Conservation (phyloP, 139 green algal species). For the Tetraselmis striata region DNA sequence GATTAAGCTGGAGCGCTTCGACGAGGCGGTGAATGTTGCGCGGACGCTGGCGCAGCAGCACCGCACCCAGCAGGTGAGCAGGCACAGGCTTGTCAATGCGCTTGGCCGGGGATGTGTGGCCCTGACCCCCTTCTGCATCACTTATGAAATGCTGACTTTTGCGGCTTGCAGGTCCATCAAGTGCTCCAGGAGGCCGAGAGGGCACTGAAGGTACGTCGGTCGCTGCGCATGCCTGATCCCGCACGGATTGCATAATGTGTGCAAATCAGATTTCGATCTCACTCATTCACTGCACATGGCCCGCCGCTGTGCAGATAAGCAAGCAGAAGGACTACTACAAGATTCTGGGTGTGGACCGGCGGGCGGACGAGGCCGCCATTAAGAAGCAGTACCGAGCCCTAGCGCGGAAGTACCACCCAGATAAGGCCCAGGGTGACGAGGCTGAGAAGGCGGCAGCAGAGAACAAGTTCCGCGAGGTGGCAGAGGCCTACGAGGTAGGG, state of each 20-base stretch:
- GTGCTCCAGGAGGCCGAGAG: background rate
- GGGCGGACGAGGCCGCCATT: conserved; percentile 1
- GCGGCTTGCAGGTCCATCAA: background rate
- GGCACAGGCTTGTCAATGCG: too few species aligned
- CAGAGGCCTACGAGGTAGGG: background rate
- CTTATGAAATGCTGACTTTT: too few species aligned
- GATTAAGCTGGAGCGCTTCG: background rate
- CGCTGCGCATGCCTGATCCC: too few species aligned
- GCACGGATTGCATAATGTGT: too few species aligned
- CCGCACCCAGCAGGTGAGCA: too few species aligned
- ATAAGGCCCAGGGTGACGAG: background rate
- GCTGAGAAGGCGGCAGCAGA: background rate
- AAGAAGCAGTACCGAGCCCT: conserved; percentile 18
- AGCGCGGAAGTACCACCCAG: conserved; percentile 11
- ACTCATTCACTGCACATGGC: too few species aligned
- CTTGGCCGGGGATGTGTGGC: too few species aligned
- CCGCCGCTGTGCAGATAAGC: conserved; percentile 44
- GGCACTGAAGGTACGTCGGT: background rate
- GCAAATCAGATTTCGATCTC: too few species aligned
- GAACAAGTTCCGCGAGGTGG: background rate
- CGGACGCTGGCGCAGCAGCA: background rate
- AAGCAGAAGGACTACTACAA: conserved; percentile 66
- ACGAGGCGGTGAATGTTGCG: background rate
- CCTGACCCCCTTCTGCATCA: too few species aligned
- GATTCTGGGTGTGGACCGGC: conserved; percentile 39